A percentile compares a stretch with the other conserved stretches of the same genome.
These are phyloP conservation scores for Trypanosoma boissoni DNA, from an alignment of 208 protist species.

Conservation along the genomic window DNA sequence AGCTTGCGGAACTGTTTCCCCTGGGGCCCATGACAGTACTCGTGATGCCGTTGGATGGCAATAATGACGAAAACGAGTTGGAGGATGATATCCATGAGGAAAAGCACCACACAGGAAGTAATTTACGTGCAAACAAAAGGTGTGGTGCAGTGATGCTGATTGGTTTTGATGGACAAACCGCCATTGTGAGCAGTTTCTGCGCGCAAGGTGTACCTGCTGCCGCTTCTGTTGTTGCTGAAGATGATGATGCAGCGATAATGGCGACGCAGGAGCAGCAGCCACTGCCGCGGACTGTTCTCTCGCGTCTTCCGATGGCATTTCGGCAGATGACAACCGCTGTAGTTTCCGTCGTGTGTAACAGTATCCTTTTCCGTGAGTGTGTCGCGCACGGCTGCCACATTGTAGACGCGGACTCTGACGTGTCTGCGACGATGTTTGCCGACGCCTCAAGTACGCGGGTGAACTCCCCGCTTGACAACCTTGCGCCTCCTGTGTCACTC, in stretches of 20 bases:
- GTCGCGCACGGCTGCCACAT: neutral
- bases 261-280: neutral
- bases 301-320: slow-evolving; percentile 19
- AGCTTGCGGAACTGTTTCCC: slow-evolving; percentile 24
- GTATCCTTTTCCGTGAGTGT: slow-evolving; percentile 14
- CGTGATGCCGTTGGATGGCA: neutral
- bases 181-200: slow-evolving; percentile 13
- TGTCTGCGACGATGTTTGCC: too few relatives aligned
- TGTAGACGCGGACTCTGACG: neutral
- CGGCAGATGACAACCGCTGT: slow-evolving; percentile 25
- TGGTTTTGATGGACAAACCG: slow-evolving; percentile 21
- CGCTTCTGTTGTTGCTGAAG: too few relatives aligned
- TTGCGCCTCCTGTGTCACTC: too few relatives aligned
- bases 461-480: too few relatives aligned
- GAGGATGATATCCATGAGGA: neutral
- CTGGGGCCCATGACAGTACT: slow-evolving; percentile 30
- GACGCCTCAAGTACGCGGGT: neutral
- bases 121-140: neutral
- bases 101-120: neutral
- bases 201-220: too few relatives aligned
- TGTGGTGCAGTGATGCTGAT: slow-evolving; percentile 21
- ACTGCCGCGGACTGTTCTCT: slow-evolving; percentile 9
- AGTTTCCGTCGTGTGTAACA: slow-evolving; percentile 14
- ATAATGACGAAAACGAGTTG: neutral
- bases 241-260: too few relatives aligned